Base-by-base conservation (phyloP, 768 basidiomycete genomes). In the Rhodotorula toruloides region DNA sequence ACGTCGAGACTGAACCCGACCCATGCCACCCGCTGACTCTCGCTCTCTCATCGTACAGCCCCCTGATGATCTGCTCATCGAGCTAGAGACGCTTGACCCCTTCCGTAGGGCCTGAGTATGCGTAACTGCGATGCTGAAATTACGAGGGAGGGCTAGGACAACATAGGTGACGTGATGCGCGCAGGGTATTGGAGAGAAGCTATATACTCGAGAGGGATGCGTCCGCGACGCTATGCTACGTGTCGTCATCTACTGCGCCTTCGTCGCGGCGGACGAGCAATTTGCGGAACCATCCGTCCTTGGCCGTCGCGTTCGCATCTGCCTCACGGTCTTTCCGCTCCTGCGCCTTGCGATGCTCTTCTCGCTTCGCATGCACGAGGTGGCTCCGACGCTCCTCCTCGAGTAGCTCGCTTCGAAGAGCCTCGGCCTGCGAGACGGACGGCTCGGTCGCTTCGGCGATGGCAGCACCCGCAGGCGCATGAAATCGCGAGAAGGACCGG, bases 341-440 rank as follows among this genome's bases (percentile, higher is more conserved):
- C 42, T 43, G 44, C 37, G 39, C 50, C 32, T 4, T 1, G 8
- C 39, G 25, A 14, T 29, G 29, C 44, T 42, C 22, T 19, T 66
- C 61, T 49, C 21, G 12, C 46, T 48, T 40, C 29, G n/a, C 49
- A 22, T 63, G 54, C 61, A 43, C 36, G 17, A 47, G 36, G 29
- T 71, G 70, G 17, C 47, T 52, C 29, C 19, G 1, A 25, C 65
- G 39, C 61, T 66, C 70, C 46, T 71, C 70, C 39, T 71, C 61
- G 21, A 71, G 43, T 31, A 71, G 21, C 52, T 71, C 70, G 27
- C 40, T 53, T 1, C 65, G 47, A 43, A 71, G 22, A 14, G 70
- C 70, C 12, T 47, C 65, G 0, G 32, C 29, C 61, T 71, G 70
- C 42, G 65, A 63, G 48, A 71, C 49, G 25, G 58, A 42, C 19